Percentiles rank a stretch among this genome's conserved stretches.
These are phyloP conservation scores for Suhomyces sp. DNA, from an alignment of 805 yeast species.

Conservation along the genomic window DNA sequence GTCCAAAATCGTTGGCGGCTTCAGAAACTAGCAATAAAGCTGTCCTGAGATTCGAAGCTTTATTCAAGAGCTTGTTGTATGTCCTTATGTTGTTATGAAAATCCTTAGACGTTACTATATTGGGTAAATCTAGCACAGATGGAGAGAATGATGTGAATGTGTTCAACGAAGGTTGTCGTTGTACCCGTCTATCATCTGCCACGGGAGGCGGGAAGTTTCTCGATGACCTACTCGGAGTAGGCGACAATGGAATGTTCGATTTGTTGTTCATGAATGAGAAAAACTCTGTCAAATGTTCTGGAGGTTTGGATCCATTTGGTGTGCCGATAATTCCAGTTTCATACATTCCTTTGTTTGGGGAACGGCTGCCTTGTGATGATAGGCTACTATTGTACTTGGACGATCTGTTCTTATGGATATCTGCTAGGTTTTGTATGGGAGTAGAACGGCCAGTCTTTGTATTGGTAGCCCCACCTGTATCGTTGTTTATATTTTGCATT, in stretches of 20 bases:
- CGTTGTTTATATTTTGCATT: too few species aligned
- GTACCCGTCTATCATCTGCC: conserved; percentile 7
- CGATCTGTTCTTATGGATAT: too few species aligned
- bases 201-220: conserved; percentile 9
- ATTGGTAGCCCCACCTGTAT: too few species aligned
- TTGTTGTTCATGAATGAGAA: conserved; percentile 46
- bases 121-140: conserved; percentile 59
- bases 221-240: conserved; percentile 12
- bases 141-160: conserved; percentile 49
- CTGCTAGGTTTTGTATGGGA: too few species aligned
- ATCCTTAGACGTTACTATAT: conserved; percentile 60
- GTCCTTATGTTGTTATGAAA: conserved; percentile 49
- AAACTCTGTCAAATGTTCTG: conserved; percentile 61
- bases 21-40: conserved; percentile 49
- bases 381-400: too few species aligned
- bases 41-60: conserved; percentile 46
- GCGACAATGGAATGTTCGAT: conserved; percentile 12
- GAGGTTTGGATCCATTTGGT: conserved; percentile 23
- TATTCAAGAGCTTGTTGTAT: conserved; percentile 46
- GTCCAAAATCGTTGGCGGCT: conserved; percentile 72
- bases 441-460: too few species aligned
- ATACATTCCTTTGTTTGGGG: too few species aligned
- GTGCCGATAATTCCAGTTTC: too few species aligned
- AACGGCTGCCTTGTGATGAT: too few species aligned
- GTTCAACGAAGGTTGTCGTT: conserved; percentile 36